Evolutionary conservation across 1,139 yeast species (phyloP).

Genomic region (Nakaseomyces nivariensis): DNA sequence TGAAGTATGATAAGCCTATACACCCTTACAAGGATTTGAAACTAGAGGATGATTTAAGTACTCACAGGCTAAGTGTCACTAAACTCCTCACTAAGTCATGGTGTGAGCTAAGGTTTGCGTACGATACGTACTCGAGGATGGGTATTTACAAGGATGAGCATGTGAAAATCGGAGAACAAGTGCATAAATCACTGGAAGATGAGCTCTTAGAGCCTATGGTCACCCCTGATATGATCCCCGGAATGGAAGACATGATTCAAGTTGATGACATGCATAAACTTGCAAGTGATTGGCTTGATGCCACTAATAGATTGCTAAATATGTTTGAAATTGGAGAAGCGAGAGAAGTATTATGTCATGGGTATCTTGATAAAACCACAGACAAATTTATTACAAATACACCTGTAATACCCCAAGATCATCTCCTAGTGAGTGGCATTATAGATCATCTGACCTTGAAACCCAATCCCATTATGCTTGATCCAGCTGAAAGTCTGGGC

Average conservation of each 20-base stretch:
- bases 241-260: conserved; percentile 5
- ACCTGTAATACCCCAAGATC: conserved; percentile 5
- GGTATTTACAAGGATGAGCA: conserved; percentile 26
- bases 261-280: conserved; percentile 19
- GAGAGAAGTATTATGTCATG: conserved; percentile 52
- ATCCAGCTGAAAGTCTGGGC: not conserved
- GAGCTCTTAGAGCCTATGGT: conserved; percentile 31
- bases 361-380: conserved; percentile 34
- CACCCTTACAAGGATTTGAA: conserved; percentile 5
- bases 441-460: conserved; percentile 39
- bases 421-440: conserved; percentile 49
- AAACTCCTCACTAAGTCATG: conserved; percentile 38
- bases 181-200: conserved; percentile 38
- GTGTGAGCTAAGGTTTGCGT: conserved; percentile 44
- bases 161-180: conserved; percentile 34
- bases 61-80: conserved; percentile 33
- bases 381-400: conserved; percentile 8
- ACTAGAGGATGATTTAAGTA: conserved; percentile 2
- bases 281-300: conserved; percentile 33
- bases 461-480: not conserved
- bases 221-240: conserved; percentile 5
- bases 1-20: conserved; percentile 1
- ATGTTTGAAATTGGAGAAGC: conserved; percentile 42
- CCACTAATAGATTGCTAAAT: conserved; percentile 31
- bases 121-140: conserved; percentile 36